A percentile compares a stretch with the other conserved stretches of the same genome.
Evolutionary conservation across 2,329 filamentous ascomycete species (phyloP).

Genomic region (Camptophora hylomeconis): DNA sequence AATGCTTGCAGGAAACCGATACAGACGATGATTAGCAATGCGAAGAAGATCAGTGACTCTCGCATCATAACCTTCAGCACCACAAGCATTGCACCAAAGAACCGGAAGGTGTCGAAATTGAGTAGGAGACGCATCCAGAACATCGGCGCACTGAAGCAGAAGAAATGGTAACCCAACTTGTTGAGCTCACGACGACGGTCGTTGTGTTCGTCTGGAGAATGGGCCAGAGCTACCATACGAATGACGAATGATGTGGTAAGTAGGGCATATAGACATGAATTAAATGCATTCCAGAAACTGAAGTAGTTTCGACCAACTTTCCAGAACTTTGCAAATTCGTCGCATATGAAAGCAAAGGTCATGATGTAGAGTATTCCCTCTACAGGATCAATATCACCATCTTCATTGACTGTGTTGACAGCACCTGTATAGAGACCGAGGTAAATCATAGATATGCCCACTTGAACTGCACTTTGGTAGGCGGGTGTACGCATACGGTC

Average conservation of each 20-base stretch:
- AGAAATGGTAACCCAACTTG: slow-evolving; percentile 77
- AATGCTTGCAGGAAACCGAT: slow-evolving; percentile 66
- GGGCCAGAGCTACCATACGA: slow-evolving; percentile 63
- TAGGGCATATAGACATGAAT: slow-evolving; percentile 66
- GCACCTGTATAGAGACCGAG: slow-evolving; percentile 75
- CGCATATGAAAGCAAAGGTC: slow-evolving; percentile 78
- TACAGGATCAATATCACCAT: slow-evolving; percentile 69
- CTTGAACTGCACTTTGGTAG: slow-evolving; percentile 84
- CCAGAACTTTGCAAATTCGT: slow-evolving; percentile 80
- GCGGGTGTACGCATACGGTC: slow-evolving; percentile 85
- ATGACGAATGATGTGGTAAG: slow-evolving; percentile 66
- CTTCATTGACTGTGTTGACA: slow-evolving; percentile 85
- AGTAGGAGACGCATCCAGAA: slow-evolving; percentile 90
- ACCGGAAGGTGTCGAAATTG: slow-evolving; percentile 84
- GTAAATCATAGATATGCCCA: slow-evolving; percentile 72
- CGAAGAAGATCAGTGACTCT: slow-evolving; percentile 91
- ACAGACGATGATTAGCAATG: slow-evolving; percentile 70
- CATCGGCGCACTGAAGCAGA: slow-evolving; percentile 88
- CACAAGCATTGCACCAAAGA: slow-evolving; percentile 97
- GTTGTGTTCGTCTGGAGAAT: slow-evolving; percentile 39
- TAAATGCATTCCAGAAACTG: slow-evolving; percentile 96
- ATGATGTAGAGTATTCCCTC: slow-evolving; percentile 82
- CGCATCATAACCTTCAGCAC: slow-evolving; percentile 94
- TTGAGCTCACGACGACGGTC: slow-evolving; percentile 52
- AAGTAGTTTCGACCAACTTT: slow-evolving; percentile 88